Evolutionary conservation across 495 filamentous ascomycete genomes (phyloP), one percentile per base, ranked within the genome.

Genomic region (Hypomontagnella monticulosa): DNA sequence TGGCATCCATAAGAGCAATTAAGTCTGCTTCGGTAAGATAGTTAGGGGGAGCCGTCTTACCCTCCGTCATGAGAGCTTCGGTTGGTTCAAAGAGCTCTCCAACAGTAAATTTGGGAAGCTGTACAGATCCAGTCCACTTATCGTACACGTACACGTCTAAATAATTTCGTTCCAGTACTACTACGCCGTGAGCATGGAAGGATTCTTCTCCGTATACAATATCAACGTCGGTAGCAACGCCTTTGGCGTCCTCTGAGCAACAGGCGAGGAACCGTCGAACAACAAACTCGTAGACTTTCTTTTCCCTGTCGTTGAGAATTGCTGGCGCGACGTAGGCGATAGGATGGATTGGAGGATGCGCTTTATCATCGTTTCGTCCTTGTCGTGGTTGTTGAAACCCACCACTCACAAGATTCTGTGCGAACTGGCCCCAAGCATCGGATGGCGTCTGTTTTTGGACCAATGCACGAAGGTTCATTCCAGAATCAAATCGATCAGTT

Each of bases 1-100:
- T 98, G 12, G 91, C 94, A 78, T 99, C 96, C 95, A 99, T 99
- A 18, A 99, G 83, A 4, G 89, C 91, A 75, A 99, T 97, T n/a
- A 99, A 81, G 73, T 98, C 95, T 1, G 95, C 93, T 73, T 99
- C 95, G 0, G 95, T 99, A 32, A 99, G 78, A 70, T 96, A 97
- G 10, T 84, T 87, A 0, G 96, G 95, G 7, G 93, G 79, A 0
- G 82, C 82, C 0, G 95, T 99, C 75, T 94, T 89, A 12, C 95
- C 94, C 59, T 97, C 93, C 11, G 84, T 88, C 66, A 98, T 90
- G 52, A 89, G 87, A 4, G 94, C 95, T 75, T 98, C 93, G 1
- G 89, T 92, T 7, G 95, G 96, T 67, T 91, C 87, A 70, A 98
- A 97, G 0, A 76, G 74, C 77, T 99, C 95, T 3, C 89, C 90